Base-by-base conservation (phyloP, 2,329 filamentous ascomycete genomes). In the Colletotrichum sp. region DNA sequence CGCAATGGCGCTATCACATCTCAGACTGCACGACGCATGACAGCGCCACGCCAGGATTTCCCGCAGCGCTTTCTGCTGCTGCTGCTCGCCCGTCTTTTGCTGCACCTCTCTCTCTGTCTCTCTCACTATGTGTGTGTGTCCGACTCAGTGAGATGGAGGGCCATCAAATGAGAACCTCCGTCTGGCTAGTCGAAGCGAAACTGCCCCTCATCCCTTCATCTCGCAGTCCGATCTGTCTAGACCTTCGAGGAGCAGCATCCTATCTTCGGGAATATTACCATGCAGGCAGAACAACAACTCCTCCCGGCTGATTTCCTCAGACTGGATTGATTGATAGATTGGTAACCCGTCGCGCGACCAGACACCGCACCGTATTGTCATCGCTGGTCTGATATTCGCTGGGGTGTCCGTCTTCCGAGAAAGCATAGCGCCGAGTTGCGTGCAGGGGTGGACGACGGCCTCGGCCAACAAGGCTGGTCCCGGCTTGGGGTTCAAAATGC, bases 1-100 rank as follows among this genome's bases (percentile, higher is more conserved):
- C 57, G 48, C 34, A 48, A 28, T 60, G 44, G 44, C 57, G 48
- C 34, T 59, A 48, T 73, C 73, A 75, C 26, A 73, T 73, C 57
- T 75, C 73, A 68, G 18, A 65, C 30, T 24, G 36, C 15, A n/a
- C 34, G 34, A n/a, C 70, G 70, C 64, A 60, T 75, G 73, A 73
- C 44, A 65, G 72, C 70, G 70, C 70, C 64, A 64, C 39, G 30
- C 59, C 32, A 71, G 59, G 36, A 71, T 64, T 64, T n/a, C 24
- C 39, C 18, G 30, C 28, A 30, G 18, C 3, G 57, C 16, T 0
- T 30, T 22, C 30, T 13, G 18, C 59, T 62, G 59, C 59, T 62
- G 39, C 59, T 62, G 6, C 18, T 62, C 26, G 22, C 30, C 62
- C 22, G 30, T 13, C 62, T 64, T 18, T 18, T 32, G 24, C 59